Conservation (phyloP, 1,139 yeast genomes). For the Saccharomyces hybrid region DNA sequence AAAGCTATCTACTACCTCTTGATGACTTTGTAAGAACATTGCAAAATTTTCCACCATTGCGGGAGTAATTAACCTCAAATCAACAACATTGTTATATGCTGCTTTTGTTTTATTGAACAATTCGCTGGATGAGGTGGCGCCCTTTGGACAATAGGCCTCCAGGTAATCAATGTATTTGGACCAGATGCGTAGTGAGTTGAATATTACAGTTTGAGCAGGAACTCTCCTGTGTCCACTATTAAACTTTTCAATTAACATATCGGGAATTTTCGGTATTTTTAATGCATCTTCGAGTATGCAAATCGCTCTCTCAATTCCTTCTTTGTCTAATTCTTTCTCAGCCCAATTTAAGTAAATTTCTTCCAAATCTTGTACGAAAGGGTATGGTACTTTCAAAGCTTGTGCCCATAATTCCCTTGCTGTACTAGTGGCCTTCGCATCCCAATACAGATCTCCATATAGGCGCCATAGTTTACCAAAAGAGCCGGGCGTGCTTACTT, state of each 20-base stretch:
- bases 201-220: slow-evolving; percentile 52
- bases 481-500: slow-evolving; percentile 36
- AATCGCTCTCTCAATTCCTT: slow-evolving; percentile 47
- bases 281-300: slow-evolving; percentile 48
- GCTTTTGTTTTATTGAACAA: slow-evolving; percentile 34
- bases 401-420: slow-evolving; percentile 59
- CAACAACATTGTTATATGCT: slow-evolving; percentile 56
- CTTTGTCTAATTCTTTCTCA: slow-evolving; percentile 45
- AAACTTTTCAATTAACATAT: slow-evolving; percentile 19
- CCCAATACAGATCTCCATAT: slow-evolving; percentile 61
- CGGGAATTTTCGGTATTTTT: slow-evolving; percentile 34
- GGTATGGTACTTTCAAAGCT: slow-evolving; percentile 66
- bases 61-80: slow-evolving; percentile 63
- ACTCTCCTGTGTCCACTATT: slow-evolving; percentile 30
- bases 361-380: slow-evolving; percentile 55
- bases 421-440: slow-evolving; percentile 46
- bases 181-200: slow-evolving; percentile 64
- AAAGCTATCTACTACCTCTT: slow-evolving; percentile 45
- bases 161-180: slow-evolving; percentile 63
- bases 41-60: slow-evolving; percentile 61
- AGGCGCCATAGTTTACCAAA: slow-evolving; percentile 58
- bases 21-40: slow-evolving; percentile 46
- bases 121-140: slow-evolving; percentile 32
- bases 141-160: slow-evolving; percentile 41
- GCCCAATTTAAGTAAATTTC: slow-evolving; percentile 69